A percentile compares a stretch with the other conserved stretches of the same genome.
Conservation (phyloP, 1,284 basidiomycete species). For the Lentinus polychrous region DNA sequence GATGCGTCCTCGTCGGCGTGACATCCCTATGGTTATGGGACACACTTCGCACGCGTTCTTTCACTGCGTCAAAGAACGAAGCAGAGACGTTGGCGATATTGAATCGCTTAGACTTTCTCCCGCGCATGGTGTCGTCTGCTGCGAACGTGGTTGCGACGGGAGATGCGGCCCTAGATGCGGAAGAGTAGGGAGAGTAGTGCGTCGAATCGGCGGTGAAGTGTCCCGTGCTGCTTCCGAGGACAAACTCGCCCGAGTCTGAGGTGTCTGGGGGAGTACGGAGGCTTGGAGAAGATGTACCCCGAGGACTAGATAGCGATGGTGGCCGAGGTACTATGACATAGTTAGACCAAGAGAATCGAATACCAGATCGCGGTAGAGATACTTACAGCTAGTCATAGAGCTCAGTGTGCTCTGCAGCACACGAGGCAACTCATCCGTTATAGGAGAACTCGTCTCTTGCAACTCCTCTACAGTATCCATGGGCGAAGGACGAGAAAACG, state of each 20-base stretch:
- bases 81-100: conserved; percentile 30
- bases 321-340: not conserved
- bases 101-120: conserved; percentile 31
- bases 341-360: not conserved
- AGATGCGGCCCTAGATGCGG: not conserved
- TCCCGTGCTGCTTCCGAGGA: conserved; percentile 2
- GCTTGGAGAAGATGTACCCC: not conserved
- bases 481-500: conserved; percentile 12
- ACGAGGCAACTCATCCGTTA: not conserved
- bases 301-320: not conserved
- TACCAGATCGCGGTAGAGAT: not conserved
- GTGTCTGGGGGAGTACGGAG: not conserved
- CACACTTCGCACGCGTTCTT: conserved; percentile 35
- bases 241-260: not conserved
- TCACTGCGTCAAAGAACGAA: conserved; percentile 32
- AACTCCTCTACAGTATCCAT: conserved; percentile 5
- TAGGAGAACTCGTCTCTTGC: not conserved
- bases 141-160: conserved; percentile 1
- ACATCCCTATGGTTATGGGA: conserved; percentile 23
- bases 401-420: not conserved
- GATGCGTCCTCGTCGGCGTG: not conserved
- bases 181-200: not conserved
- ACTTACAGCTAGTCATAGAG: not conserved
- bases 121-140: conserved; percentile 18
- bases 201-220: not conserved